Percentiles rank a stretch among this genome's conserved stretches.
Conservation (phyloP, 306 rosid species). For the Senna tora region DNA sequence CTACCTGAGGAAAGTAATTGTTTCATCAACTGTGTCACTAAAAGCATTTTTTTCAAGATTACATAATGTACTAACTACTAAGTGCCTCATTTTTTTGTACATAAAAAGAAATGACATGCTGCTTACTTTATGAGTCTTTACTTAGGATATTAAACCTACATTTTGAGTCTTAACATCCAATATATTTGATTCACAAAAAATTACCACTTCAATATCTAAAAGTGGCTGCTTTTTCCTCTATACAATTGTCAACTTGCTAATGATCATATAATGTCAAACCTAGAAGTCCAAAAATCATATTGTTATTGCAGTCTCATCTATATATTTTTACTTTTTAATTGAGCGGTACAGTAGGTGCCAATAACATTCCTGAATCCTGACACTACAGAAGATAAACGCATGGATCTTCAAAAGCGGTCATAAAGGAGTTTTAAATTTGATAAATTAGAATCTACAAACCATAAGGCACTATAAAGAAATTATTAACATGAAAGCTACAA, state of each 20-base stretch:
- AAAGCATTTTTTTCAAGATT: background rate
- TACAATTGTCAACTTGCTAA: constrained; percentile 7
- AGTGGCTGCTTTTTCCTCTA: background rate
- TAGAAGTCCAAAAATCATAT: background rate
- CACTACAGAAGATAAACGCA: constrained; percentile 18
- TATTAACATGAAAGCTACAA: constrained; percentile 33
- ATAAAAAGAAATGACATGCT: background rate
- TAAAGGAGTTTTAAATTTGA: constrained; percentile 26
- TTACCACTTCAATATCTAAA: background rate
- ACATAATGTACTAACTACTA: background rate
- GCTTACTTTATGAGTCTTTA: background rate
- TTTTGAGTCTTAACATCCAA: background rate
- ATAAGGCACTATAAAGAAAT: constrained; percentile 16
- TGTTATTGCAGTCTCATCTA: constrained; percentile 14
- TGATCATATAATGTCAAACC: background rate
- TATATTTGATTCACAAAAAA: constrained; percentile 1
- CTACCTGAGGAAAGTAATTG: constrained; percentile 24
- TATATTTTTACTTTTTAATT: constrained; percentile 3
- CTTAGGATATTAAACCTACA: background rate
- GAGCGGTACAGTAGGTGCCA: constrained; percentile 3
- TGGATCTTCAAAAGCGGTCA: constrained; percentile 19
- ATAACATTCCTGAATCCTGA: constrained; percentile 22
- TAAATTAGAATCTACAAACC: constrained; percentile 25
- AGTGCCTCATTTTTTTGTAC: background rate
- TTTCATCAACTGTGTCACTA: background rate